Base-by-base conservation (phyloP, 805 yeast species). In the Hanseniaspora nectarophila region DNA sequence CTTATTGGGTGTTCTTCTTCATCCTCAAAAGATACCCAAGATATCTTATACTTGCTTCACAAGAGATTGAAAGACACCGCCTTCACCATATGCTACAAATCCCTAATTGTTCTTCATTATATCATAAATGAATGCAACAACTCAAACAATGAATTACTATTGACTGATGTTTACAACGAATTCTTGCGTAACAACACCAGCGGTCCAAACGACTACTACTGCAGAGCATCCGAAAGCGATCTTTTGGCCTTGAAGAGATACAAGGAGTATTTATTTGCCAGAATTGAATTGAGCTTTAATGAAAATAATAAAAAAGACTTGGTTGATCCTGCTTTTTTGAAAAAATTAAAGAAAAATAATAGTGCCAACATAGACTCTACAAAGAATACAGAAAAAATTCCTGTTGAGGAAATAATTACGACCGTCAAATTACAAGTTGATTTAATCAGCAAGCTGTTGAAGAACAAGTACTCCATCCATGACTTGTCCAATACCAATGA, bases 101-200 rank as follows among this genome's bases (percentile, higher is more conserved):
- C 95, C 10, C 71, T 90, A 58, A 73, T 90, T 55, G 94, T 90
- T 32, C 63, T 85, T 26, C 98, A 92, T 70, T 78, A 88, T 45
- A 81, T 92, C 89, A 79, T 90, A 43, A 77, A 96, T 48, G 97
- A 92, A 62, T 97, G 97, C 20, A 88, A 84, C 55, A 75, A 72
- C 44, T 81, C 37, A 1, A 43, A 32, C 20, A 47, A 47, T 23
- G 24, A 20, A 16, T 20, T 20, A 7, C 23, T 47, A 2, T 31
- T 60, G 51, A 63, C 57, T 64, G 56, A 71, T 58, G 43, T 64
- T 58, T 54, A 62, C 53, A 45, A 39, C 13, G 51, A 47, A 20
- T 47, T 47, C 31, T 38, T 47, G 42, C 31, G 7, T 5, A 24
- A 2, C 8, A n/a, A 13, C 16, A 39, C 15, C 32, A 35, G 38